A percentile compares a stretch with the other conserved stretches of the same genome.
These are phyloP conservation scores for Chlorella variabilis DNA, from an alignment of 163 green algal species.

Conservation along the genomic window DNA sequence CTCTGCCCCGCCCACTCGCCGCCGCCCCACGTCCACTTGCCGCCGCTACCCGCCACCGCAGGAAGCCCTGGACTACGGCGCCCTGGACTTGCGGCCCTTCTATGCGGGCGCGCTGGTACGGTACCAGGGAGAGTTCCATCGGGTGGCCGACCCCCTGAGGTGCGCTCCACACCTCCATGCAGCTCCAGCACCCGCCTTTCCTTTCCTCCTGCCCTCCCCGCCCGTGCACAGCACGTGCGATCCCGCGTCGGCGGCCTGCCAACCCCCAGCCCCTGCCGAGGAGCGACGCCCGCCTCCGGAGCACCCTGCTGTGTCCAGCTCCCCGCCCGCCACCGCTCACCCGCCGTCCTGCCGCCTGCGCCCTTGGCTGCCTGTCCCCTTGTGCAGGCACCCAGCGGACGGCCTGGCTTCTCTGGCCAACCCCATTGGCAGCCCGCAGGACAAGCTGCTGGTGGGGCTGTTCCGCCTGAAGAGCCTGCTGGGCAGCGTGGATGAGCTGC, in stretches of 20 bases:
- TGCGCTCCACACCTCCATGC: not conserved
- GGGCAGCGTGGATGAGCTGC: conserved; percentile 69
- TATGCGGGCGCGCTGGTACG: conserved; percentile 93
- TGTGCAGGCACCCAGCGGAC: conserved; percentile 77
- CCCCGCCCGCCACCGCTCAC: too few species aligned
- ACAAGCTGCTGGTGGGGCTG: conserved; percentile 85
- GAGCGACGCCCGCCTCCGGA: too few species aligned
- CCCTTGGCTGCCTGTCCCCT: too few species aligned
- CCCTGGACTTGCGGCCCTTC: conserved; percentile 89
- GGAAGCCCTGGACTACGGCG: conserved; percentile 82
- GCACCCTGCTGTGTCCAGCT: too few species aligned
- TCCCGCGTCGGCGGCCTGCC: too few species aligned
- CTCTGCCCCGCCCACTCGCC: too few species aligned
- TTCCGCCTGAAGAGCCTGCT: conserved; percentile 73
- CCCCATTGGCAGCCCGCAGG: conserved; percentile 79
- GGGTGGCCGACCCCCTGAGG: conserved; percentile 79
- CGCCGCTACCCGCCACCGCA: not conserved
- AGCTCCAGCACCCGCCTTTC: too few species aligned
- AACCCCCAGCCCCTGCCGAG: too few species aligned
- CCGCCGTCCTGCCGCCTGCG: too few species aligned
- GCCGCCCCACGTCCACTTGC: too few species aligned
- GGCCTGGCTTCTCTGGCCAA: conserved; percentile 75
- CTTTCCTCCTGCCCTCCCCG: too few species aligned
- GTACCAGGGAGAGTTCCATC: conserved; percentile 66
- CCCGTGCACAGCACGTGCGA: too few species aligned